A percentile compares a stretch with the other conserved stretches of the same genome.
These are phyloP conservation scores for Fusarium lyarnte DNA, from an alignment of 2,329 filamentous ascomycete genomes.

Conservation along the genomic window DNA sequence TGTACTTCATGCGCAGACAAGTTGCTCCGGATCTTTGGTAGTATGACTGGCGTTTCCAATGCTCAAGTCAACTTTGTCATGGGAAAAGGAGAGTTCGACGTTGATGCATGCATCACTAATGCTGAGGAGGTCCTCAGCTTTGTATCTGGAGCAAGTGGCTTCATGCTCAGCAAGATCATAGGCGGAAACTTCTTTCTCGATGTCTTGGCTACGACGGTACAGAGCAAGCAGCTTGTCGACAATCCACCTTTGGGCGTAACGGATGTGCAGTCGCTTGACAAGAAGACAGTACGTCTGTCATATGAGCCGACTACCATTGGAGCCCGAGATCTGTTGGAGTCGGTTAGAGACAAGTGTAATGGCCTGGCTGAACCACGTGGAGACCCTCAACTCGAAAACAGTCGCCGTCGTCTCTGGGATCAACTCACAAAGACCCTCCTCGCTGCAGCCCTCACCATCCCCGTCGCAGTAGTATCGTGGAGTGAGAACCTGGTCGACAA, in stretches of 20 bases:
- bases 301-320: constrained; percentile 50
- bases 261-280: constrained; percentile 39
- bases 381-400: constrained; percentile 47
- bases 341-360: constrained; percentile 14
- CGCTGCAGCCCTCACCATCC: constrained; percentile 47
- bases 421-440: constrained; percentile 46
- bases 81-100: constrained; percentile 48
- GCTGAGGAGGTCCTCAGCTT: constrained; percentile 33
- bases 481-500: constrained; percentile 33
- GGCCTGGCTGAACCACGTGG: constrained; percentile 47
- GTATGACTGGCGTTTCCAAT: constrained; percentile 43
- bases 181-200: background rate
- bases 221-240: background rate
- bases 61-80: constrained; percentile 52
- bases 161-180: constrained; percentile 37
- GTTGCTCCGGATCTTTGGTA: constrained; percentile 43
- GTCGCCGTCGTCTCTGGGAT: constrained; percentile 45
- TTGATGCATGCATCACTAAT: constrained; percentile 40
- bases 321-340: constrained; percentile 43
- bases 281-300: constrained; percentile 44
- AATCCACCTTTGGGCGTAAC: background rate
- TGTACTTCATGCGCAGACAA: constrained; percentile 51
- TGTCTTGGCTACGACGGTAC: background rate
- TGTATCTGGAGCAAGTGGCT: constrained; percentile 41
- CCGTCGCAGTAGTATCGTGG: constrained; percentile 49